A percentile compares a stretch with the other conserved stretches of the same genome.
Conservation (phyloP, 2,329 filamentous ascomycete species). For the Mycosphaerella arachidis region DNA sequence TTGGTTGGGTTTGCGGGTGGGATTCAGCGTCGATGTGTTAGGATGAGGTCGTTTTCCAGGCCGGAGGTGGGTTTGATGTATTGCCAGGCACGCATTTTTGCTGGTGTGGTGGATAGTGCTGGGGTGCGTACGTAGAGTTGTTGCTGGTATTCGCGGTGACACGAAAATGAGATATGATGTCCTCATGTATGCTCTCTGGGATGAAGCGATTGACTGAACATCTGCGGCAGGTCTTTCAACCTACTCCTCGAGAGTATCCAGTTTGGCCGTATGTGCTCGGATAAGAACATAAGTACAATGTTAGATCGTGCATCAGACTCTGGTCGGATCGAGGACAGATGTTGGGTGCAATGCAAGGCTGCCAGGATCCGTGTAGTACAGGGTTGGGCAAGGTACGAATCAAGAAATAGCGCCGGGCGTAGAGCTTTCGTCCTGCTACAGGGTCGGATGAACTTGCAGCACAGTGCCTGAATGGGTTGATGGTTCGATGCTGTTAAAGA, state of each 20-base stretch:
- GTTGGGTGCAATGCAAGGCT: neutral
- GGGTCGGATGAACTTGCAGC: too few relatives aligned
- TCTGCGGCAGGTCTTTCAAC: too few relatives aligned
- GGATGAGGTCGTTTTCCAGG: neutral
- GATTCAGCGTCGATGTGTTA: neutral
- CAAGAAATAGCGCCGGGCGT: neutral
- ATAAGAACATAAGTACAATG: neutral
- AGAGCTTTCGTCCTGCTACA: neutral
- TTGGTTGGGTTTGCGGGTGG: neutral
- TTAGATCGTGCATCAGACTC: neutral
- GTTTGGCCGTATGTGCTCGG: too few relatives aligned
- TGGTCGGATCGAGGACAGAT: neutral
- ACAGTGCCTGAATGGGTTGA: too few relatives aligned
- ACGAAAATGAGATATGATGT: too few relatives aligned
- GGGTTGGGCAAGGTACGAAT: neutral
- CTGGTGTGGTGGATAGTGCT: neutral
- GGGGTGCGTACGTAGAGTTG: neutral
- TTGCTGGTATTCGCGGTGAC: neutral
- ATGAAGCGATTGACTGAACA: too few relatives aligned
- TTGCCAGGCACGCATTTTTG: slow-evolving; percentile 3
- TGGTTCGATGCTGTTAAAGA: too few relatives aligned
- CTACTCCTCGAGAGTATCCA: too few relatives aligned
- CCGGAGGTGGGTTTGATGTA: neutral
- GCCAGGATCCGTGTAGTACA: neutral
- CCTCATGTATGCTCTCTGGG: too few relatives aligned